Percentiles rank a stretch among this genome's conserved stretches.
These are phyloP conservation scores for Hymenoscyphus repandus DNA, from an alignment of 2,329 filamentous ascomycete species.

Conservation along the genomic window DNA sequence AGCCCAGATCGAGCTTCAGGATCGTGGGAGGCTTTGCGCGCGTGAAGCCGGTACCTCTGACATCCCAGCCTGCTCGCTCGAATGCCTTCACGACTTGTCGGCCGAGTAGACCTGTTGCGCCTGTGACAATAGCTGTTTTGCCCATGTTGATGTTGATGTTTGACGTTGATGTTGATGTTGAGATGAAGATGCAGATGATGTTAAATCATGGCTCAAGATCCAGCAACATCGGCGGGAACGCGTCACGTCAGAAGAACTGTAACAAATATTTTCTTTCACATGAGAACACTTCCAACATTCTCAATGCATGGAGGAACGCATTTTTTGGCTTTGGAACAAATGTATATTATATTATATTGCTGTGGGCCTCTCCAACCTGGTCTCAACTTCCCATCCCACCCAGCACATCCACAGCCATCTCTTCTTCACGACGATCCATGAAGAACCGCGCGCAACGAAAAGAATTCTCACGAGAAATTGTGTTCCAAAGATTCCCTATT, in stretches of 20 bases:
- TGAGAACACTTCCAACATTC: no score
- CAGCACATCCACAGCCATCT: no score
- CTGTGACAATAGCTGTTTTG: slow-evolving; percentile 68
- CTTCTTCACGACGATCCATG: slow-evolving; percentile 47
- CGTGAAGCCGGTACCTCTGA: slow-evolving; percentile 68
- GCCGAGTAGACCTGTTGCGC: slow-evolving; percentile 78
- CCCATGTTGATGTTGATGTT: slow-evolving; percentile 22
- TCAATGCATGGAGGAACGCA: no score
- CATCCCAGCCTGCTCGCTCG: slow-evolving; percentile 59
- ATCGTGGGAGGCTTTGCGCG: slow-evolving; percentile 67
- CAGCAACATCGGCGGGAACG: no score
- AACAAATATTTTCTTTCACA: neutral
- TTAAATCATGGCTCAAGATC: no score
- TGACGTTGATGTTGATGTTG: neutral
- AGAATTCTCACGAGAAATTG: slow-evolving; percentile 36
- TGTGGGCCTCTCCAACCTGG: no score
- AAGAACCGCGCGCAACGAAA: slow-evolving; percentile 48
- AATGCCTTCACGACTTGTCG: slow-evolving; percentile 73
- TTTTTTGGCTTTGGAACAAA: no score
- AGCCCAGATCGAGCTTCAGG: slow-evolving; percentile 37
- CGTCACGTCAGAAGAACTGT: neutral
- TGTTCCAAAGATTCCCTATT: slow-evolving; percentile 75
- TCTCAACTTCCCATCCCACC: no score
- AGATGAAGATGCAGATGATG: no score
- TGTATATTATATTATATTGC: no score